A percentile compares a stretch with the other conserved stretches of the same genome.
Conservation (phyloP, 495 filamentous ascomycete genomes). For the Evansstolkia leycettana region DNA sequence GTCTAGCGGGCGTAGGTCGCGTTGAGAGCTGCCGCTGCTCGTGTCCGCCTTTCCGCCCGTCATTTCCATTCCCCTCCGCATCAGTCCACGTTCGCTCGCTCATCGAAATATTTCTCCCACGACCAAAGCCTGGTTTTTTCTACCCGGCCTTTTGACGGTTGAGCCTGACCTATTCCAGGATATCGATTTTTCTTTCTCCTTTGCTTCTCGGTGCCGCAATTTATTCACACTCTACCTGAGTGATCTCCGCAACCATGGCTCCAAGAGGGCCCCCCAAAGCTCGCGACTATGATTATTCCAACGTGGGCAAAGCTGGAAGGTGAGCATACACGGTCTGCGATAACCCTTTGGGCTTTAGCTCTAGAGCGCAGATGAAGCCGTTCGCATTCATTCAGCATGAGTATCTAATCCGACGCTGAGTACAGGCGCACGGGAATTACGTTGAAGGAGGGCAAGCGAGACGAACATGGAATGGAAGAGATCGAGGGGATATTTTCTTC, state of each 20-base stretch:
- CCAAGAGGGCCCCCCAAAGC: slow-evolving; percentile 32
- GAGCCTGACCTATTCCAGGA: no score
- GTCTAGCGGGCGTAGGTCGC: slow-evolving; percentile 21
- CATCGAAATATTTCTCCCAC: no score
- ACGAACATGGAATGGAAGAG: slow-evolving; percentile 85
- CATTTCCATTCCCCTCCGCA: slow-evolving; percentile 23
- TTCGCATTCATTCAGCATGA: neutral
- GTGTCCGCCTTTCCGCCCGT: slow-evolving; percentile 17
- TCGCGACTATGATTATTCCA: slow-evolving; percentile 49
- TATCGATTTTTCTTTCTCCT: no score
- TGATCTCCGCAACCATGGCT: slow-evolving; percentile 26
- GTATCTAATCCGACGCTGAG: slow-evolving; percentile 5
- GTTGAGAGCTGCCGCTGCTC: slow-evolving; percentile 13
- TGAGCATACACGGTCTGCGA: slow-evolving; percentile 16
- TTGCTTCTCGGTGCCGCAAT: no score
- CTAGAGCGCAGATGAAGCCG: neutral
- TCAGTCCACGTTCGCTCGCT: slow-evolving; percentile 2
- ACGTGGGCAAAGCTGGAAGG: slow-evolving; percentile 55
- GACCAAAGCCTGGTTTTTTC: no score
- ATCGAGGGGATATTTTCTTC: slow-evolving; percentile 83
- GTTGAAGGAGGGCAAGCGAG: slow-evolving; percentile 68
- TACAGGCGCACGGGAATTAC: slow-evolving; percentile 71
- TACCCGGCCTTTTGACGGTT: no score
- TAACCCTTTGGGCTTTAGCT: neutral
- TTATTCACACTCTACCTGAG: no score